These are phyloP conservation scores for Hippophae rhamnoides DNA, from an alignment of 306 rosid genomes.

Conservation along the genomic window DNA sequence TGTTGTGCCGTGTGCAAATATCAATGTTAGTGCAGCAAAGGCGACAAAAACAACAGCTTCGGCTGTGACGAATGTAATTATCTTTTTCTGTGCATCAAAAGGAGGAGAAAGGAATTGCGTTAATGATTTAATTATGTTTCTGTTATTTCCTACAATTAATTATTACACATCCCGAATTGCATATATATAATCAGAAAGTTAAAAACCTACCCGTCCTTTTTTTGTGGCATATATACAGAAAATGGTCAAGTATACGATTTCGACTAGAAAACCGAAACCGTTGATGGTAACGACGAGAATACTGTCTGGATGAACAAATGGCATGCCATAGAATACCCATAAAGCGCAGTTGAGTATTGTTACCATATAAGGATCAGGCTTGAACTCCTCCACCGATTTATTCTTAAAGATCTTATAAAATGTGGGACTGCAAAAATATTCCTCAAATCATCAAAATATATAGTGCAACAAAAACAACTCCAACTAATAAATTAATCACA, in stretches of 20 bases:
- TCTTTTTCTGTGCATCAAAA: not conserved
- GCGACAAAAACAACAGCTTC: constrained; percentile 23
- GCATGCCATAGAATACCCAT: constrained; percentile 61
- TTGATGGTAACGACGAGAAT: constrained; percentile 50
- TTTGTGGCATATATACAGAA: constrained; percentile 27
- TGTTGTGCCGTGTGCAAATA: constrained; percentile 20
- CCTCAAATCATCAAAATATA: not conserved
- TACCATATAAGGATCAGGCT: constrained; percentile 54
- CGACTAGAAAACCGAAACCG: constrained; percentile 36
- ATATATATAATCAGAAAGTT: too few relatives aligned
- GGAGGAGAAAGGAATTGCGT: too few relatives aligned
- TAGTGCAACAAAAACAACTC: not conserved
- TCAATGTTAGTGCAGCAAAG: constrained; percentile 28
- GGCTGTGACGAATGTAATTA: not conserved
- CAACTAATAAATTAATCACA: not conserved
- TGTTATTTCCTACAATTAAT: too few relatives aligned
- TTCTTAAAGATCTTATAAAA: constrained; percentile 34
- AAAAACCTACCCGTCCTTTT: constrained; percentile 30
- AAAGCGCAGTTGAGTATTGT: constrained; percentile 47
- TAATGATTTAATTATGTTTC: too few relatives aligned
- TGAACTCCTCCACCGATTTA: constrained; percentile 55
- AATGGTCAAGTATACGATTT: constrained; percentile 41
- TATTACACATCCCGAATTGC: not conserved
- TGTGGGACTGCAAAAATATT: constrained; percentile 36
- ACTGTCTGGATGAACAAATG: constrained; percentile 48